phyloP scores from a whole-genome alignment of 805 yeast species.

The Ogataea nitratoaversa region DNA sequence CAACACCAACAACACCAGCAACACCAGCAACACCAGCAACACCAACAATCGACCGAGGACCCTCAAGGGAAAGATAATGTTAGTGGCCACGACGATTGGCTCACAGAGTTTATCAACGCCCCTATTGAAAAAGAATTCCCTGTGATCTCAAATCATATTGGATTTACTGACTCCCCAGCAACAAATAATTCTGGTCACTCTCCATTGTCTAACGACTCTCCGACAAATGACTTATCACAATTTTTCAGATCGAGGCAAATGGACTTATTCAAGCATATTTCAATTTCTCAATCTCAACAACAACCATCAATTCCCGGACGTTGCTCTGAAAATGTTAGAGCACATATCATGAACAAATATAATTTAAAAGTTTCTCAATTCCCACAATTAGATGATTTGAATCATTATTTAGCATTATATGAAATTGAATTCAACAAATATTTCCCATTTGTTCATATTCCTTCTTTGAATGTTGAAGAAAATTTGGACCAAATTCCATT shows the following conservation, averaged over 20 bases:
- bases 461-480: slow-evolving; percentile 46
- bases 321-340: slow-evolving; percentile 49
- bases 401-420: slow-evolving; percentile 69
- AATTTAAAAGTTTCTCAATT: slow-evolving; percentile 56
- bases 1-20: slow-evolving; percentile 1
- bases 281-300: slow-evolving; percentile 25
- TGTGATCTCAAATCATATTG: slow-evolving; percentile 50
- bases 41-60: slow-evolving; percentile 1
- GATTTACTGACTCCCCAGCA: slow-evolving; percentile 44
- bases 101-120: slow-evolving; percentile 63
- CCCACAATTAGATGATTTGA: slow-evolving; percentile 73
- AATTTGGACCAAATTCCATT: slow-evolving; percentile 58
- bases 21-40: slow-evolving; percentile 7
- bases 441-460: slow-evolving; percentile 80
- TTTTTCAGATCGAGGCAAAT: slow-evolving; percentile 63
- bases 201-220: slow-evolving; percentile 28
- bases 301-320: slow-evolving; percentile 29
- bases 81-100: slow-evolving; percentile 48
- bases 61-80: slow-evolving; percentile 8
- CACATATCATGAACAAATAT: slow-evolving; percentile 49
- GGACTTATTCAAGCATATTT: slow-evolving; percentile 53
- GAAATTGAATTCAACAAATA: slow-evolving; percentile 75
- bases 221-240: slow-evolving; percentile 47
- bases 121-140: slow-evolving; percentile 60
- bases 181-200: slow-evolving; percentile 29